Base-by-base conservation (phyloP, 441 rosid species). In the Macaranga tanarius region DNA sequence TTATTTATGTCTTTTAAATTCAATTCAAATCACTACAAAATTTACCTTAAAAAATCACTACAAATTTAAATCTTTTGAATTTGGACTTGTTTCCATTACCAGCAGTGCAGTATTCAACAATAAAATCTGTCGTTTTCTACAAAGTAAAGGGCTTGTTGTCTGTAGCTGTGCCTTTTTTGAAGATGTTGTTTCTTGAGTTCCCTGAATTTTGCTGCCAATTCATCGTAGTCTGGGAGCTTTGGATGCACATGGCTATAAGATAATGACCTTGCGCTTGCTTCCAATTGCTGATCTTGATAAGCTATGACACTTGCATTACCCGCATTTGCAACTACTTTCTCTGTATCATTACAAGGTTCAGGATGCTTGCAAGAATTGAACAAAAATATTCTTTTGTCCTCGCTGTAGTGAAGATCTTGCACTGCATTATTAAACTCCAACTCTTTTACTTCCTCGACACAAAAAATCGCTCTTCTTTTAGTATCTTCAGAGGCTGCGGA, bases 171-270 rank as follows among this genome's bases (percentile, higher is more conserved):
- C 9, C 20, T 22, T 74, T 61, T 74, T 54, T 67, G 76, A 60
- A 62, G 65, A 69, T 80, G 75, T 17, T 80, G 70, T 57, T 75
- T 65, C 73, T 77, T 80, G 5, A 80, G 70, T 50, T 69, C 79
- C 70, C 5, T 60, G 62, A 80, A 77, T 54, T 71, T 68, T 3
- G 76, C 71, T 6, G 61, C 84, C 56, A 77, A 47, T 75, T 74
- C 79, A 68, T 71, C 79, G 40, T 59, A 80, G 59, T 74, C 77
- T 0, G 84, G 83, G 40, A 77, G 80, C 68, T 80, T 80, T 20
- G 76, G 79, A 63, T 74, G 80, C 7, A 77, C 80, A 77, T 77
- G 79, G 34, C 69, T 72, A 47, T 15, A 26, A 20, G 62, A 23
- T 47, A 75, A 59, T 67, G 61, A 31, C 5, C 38, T 7, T 3